Evolutionary conservation across 768 basidiomycete species (phyloP), one percentile per base, ranked within the genome.

Genomic region (Floccularia luteovirens): DNA sequence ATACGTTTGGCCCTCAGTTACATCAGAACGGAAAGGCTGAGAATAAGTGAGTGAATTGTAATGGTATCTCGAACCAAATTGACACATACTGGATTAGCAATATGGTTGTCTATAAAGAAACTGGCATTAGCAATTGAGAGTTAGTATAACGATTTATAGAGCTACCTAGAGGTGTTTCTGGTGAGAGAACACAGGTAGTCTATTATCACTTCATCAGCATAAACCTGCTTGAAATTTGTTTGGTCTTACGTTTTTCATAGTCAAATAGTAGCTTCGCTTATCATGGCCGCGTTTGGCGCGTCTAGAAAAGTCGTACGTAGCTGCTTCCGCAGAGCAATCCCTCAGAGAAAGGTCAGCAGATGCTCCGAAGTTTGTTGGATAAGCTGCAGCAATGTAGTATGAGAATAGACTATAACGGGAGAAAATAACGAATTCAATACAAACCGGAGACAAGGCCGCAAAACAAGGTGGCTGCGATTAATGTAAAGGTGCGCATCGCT

Each of bases 1-100:
- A 41, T 43, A 61, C 59, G 43, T 38, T 42, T 60, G 55, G 20
- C 52, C 49, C 25, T 58, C 57, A 5, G 48, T 57, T 25, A 63
- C 43, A 38, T 60, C 49, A 1, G 51, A 45, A 22, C 51, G 47
- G 23, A 62, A 20, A 17, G 55, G 50, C 48, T 61, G 27, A 17
- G 16, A 2, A 16, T 36, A 14, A 22, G 11, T 11, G n/a, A n/a
- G n/a, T n/a, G n/a, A n/a, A n/a, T n/a, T n/a, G n/a, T n/a, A n/a
- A n/a, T n/a, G n/a, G n/a, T n/a, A n/a, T n/a, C n/a, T 5, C 12
- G 19, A 8, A 8, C 2, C 11, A 25, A 24, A 33, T 7, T 21
- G 17, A 2, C 16, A 17, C 33, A 6, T 46, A 51, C 52, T 17
- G 52, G 50, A 23, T 49, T 51, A 11, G 50, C 23, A 22, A 44